Conservation (phyloP, 768 basidiomycete species). For the Pleurotus djamor region DNA sequence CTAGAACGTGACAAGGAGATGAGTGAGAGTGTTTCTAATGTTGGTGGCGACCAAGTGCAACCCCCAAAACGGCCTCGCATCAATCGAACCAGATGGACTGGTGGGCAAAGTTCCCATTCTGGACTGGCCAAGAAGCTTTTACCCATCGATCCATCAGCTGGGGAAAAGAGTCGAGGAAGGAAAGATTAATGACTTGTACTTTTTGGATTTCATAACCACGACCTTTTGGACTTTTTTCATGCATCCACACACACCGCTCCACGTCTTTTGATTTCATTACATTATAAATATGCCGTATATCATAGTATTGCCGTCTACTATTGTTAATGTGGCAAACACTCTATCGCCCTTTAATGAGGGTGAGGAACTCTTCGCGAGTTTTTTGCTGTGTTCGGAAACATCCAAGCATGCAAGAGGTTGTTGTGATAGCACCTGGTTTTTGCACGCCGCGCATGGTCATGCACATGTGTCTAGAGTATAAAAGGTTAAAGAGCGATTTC, state of each 20-base stretch:
- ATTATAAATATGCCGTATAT: slow-evolving; percentile 8
- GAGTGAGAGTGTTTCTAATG: slow-evolving; percentile 28
- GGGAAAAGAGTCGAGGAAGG: slow-evolving; percentile 55
- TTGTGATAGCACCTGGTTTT: slow-evolving; percentile 93
- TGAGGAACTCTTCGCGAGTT: slow-evolving; percentile 95
- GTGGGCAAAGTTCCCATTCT: slow-evolving; percentile 30
- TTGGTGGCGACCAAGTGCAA: slow-evolving; percentile 32
- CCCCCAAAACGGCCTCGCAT: slow-evolving; percentile 62
- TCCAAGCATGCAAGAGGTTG: slow-evolving; percentile 97
- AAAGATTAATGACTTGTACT: slow-evolving; percentile 39
- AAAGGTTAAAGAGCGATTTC: background rate
- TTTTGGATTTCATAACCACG: background rate
- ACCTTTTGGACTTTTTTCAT: slow-evolving; percentile 6
- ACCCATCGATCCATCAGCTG: slow-evolving; percentile 60
- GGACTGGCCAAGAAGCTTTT: slow-evolving; percentile 53
- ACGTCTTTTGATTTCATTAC: background rate
- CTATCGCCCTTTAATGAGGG: slow-evolving; percentile 60
- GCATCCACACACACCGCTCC: background rate
- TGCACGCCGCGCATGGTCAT: slow-evolving; percentile 99
- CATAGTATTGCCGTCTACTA: background rate
- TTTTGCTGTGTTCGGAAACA: slow-evolving; percentile 99
- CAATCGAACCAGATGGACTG: slow-evolving; percentile 48
- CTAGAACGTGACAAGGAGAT: slow-evolving; percentile 66
- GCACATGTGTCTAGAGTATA: slow-evolving; percentile 10
- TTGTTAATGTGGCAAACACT: slow-evolving; percentile 8